Evolutionary conservation across 495 filamentous ascomycete species (phyloP).

Genomic region (Chaetomium cochliodes): DNA sequence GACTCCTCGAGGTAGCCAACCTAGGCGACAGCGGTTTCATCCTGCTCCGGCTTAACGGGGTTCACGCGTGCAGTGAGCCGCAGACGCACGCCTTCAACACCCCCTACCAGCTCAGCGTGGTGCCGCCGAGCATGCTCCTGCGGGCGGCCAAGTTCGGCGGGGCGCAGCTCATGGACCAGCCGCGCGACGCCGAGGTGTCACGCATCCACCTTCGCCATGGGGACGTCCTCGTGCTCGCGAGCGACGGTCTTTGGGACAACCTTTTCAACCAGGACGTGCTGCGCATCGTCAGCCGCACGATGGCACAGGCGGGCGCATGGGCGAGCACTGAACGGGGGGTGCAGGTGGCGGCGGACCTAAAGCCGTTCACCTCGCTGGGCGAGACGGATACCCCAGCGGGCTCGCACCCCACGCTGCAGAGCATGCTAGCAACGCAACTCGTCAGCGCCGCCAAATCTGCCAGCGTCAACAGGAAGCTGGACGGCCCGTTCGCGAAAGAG

Average conservation of each 20-base stretch:
- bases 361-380: conserved; percentile 51
- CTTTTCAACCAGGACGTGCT: conserved; percentile 86
- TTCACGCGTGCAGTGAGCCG: conserved; percentile 75
- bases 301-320: conserved; percentile 75
- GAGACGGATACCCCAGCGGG: conserved; percentile 19
- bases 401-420: conserved; percentile 59
- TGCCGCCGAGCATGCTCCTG: conserved; percentile 72
- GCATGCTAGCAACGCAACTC: conserved; percentile 72
- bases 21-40: conserved; percentile 97
- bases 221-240: conserved; percentile 87
- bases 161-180: conserved; percentile 73
- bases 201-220: conserved; percentile 76
- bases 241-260: conserved; percentile 96
- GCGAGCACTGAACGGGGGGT: conserved; percentile 57
- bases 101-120: conserved; percentile 87
- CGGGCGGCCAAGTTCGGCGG: conserved; percentile 80
- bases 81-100: conserved; percentile 98
- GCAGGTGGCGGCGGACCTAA: conserved; percentile 55
- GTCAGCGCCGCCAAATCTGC: conserved; percentile 78
- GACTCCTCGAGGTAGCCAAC: conserved; percentile 82
- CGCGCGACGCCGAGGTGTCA: conserved; percentile 77
- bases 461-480: conserved; percentile 69
- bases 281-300: conserved; percentile 69
- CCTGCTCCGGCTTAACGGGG: conserved; percentile 75
- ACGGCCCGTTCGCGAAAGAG: conserved; percentile 93